phyloP scores from a whole-genome alignment of 495 filamentous ascomycete genomes.

The Lepidopterella palustris region DNA sequence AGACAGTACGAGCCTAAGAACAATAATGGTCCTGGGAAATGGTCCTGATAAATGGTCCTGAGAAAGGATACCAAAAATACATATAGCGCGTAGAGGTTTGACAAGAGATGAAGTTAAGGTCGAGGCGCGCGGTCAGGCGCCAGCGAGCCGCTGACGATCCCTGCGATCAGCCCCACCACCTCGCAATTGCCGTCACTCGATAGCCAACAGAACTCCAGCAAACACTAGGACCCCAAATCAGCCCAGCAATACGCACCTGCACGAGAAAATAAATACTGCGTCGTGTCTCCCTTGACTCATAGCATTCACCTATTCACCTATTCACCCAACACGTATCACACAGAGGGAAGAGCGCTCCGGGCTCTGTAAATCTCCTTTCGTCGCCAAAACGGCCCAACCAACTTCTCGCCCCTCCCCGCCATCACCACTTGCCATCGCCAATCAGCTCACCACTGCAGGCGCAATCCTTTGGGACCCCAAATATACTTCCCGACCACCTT shows the following conservation, averaged over 20 bases:
- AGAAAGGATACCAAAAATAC: not conserved
- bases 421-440: conserved; percentile 32
- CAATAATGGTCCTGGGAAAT: no score
- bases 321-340: not conserved
- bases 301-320: not conserved
- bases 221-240: not conserved
- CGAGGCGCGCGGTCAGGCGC: not conserved
- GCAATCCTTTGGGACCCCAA: conserved; percentile 40
- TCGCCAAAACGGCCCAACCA: conserved; percentile 26
- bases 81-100: no score
- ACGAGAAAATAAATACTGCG: not conserved
- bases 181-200: not conserved
- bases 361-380: not conserved
- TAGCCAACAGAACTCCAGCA: not conserved
- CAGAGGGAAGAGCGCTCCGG: conserved; percentile 1
- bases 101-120: not conserved
- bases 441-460: conserved; percentile 36
- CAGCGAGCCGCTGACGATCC: not conserved
- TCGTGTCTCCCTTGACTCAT: not conserved
- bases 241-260: not conserved
- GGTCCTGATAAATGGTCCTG: no score
- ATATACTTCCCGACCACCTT: conserved; percentile 36
- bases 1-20: no score
- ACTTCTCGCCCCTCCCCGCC: conserved; percentile 21
- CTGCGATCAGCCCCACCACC: not conserved